Percentiles rank a stretch among this genome's conserved stretches.
Evolutionary conservation across 108 stramenopile species (phyloP).

Genomic region (Stephanodiscus triporus): DNA sequence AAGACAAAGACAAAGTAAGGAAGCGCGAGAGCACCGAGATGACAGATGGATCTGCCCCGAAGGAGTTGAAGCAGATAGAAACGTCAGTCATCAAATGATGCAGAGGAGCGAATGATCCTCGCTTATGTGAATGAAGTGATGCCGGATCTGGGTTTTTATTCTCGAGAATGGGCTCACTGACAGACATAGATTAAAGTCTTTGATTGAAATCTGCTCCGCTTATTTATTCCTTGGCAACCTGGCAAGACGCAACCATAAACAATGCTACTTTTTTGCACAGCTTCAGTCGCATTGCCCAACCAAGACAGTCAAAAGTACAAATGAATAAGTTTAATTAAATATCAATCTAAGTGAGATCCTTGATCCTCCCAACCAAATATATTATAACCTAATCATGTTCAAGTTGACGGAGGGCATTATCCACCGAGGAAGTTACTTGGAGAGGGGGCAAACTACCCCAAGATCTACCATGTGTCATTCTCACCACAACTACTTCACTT

Average conservation of each 20-base stretch:
- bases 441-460: not conserved
- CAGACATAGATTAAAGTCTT: constrained; percentile 9
- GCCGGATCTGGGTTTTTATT: constrained; percentile 3
- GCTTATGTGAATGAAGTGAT: not conserved
- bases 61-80: not conserved
- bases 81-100: not conserved
- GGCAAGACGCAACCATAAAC: not conserved
- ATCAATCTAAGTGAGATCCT: not conserved
- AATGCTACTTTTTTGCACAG: not conserved
- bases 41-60: not conserved
- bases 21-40: not conserved
- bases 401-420: constrained; percentile 11
- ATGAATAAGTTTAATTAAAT: not conserved
- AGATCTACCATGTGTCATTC: too few species aligned
- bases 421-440: not conserved
- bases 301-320: not conserved
- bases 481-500: not conserved
- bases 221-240: not conserved
- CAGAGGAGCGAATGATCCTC: not conserved
- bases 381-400: not conserved
- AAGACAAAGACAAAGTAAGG: not conserved
- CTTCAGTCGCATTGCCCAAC: not conserved
- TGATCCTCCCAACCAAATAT: not conserved
- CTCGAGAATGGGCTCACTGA: constrained; percentile 8
- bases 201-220: not conserved